Conservation (phyloP, 2,329 filamentous ascomycete species). For the Colletotrichum euphorbiae region DNA sequence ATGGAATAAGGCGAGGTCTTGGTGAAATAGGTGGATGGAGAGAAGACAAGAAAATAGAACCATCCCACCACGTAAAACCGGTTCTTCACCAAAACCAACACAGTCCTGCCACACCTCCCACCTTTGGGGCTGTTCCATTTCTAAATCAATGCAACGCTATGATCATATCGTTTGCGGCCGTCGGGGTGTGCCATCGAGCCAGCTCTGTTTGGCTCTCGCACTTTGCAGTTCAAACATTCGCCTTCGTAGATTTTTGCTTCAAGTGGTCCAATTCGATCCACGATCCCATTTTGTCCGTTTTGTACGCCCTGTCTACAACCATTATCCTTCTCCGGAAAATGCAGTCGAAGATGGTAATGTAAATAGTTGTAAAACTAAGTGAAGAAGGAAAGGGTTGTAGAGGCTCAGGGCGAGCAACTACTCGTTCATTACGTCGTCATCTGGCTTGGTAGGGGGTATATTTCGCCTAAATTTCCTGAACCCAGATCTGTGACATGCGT, state of each 20-base stretch:
- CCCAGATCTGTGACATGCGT: conserved; percentile 57
- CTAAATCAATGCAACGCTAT: conserved; percentile 38
- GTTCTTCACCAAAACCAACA: conserved; percentile 5
- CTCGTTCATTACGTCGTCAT: conserved; percentile 51
- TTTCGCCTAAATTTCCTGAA: conserved; percentile 57
- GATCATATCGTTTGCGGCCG: conserved; percentile 34
- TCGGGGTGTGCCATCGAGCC: conserved; percentile 40
- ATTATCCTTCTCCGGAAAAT: conserved; percentile 29
- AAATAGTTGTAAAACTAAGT: conserved; percentile 12
- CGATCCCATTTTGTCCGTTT: conserved; percentile 29
- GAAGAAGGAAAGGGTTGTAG: conserved; percentile 30
- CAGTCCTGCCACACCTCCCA: conserved; percentile 12
- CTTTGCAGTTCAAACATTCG: background rate
- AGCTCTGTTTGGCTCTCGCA: conserved; percentile 39
- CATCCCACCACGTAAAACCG: conserved; percentile 1
- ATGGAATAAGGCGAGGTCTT: conserved; percentile 10
- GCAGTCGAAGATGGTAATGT: conserved; percentile 25
- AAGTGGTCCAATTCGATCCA: background rate
- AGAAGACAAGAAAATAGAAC: conserved; percentile 1
- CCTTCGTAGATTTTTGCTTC: background rate
- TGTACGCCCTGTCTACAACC: conserved; percentile 38
- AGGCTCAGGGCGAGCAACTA: conserved; percentile 26
- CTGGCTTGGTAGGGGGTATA: conserved; percentile 40
- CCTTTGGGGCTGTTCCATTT: conserved; percentile 10
- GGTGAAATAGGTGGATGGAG: conserved; percentile 5